Evolutionary conservation across 2,329 filamentous ascomycete genomes (phyloP), one percentile per base, ranked within the genome.

Genomic region (Cordyceps cicadae): DNA sequence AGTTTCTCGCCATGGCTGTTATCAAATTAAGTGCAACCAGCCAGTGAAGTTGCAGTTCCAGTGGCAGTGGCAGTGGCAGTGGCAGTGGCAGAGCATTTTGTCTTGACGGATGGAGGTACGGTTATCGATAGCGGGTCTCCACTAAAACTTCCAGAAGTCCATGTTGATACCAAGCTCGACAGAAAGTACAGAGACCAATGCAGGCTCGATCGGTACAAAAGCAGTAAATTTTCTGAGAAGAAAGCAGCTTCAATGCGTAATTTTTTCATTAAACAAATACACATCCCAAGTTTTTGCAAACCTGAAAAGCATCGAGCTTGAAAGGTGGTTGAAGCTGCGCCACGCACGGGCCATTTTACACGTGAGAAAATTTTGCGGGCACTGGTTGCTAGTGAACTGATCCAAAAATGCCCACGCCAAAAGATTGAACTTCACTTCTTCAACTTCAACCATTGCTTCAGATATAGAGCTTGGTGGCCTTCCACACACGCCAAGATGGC

Each of bases 401-500:
- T 41, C 5, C 9, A 12, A 7, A 7, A 34, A 24, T 37, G 45
- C 54, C 15, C 41, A 37, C 45, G 45, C 52, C 34, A 53, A 59
- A 57, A 52, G 37, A 34, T 52, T 12, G n/a, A 37, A 48, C 49
- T 53, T 46, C 39, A 37, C 34, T 9, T 32, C 54, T 55, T 46
- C 32, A 5, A 21, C 21, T 48, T 48, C 12, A 14, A 24, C 45
- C 8, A 37, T 19, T 52, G 43, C 11, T 29, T 43, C 51, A 37
- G 34, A 41, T 48, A 12, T 24, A 37, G 32, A n/a, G 19, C 29
- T 29, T 61, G 34, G 39, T 24, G 37, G 46, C 43, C 17, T 32
- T 51, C 45, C 39, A 34, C 50, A 39, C 62, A 62, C 63, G 46
- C 53, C 63, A 69, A 66, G 63, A 76, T 76, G 74, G 73, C 71